Percentiles rank a stretch among this genome's conserved stretches.
Evolutionary conservation across 139 green algal species (phyloP).

Genomic region (Tetradesmus obliquus): DNA sequence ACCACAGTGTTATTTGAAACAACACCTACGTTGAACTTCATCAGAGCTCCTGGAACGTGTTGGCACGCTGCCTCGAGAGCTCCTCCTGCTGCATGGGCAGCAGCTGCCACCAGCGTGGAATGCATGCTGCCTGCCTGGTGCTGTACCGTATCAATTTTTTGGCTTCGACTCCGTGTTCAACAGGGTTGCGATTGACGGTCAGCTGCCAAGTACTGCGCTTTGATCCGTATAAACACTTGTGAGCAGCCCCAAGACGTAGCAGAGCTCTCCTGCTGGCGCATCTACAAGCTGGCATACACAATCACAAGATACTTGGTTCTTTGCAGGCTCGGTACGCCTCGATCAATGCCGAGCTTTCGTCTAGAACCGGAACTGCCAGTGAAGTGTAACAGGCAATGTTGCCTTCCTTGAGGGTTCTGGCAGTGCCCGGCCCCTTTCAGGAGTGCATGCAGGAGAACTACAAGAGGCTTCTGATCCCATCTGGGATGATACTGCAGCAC

Average conservation of each 20-base stretch:
- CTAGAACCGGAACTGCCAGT: background rate
- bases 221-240: no score
- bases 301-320: no score
- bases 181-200: no score
- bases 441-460: no score
- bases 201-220: no score
- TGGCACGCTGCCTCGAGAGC: conserved; percentile 13
- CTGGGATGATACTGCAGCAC: no score
- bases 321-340: background rate
- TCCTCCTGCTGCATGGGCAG: conserved; percentile 5
- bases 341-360: background rate
- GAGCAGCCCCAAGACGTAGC: no score
- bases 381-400: background rate
- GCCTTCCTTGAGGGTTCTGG: background rate
- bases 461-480: no score
- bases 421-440: no score
- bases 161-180: no score
- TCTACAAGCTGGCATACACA: no score
- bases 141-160: background rate
- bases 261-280: no score
- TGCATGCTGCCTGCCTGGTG: background rate
- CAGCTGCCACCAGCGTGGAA: background rate
- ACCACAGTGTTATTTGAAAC: background rate
- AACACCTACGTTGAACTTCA: conserved; percentile 35
- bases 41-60: conserved; percentile 4